Percentiles rank a stretch among this genome's conserved stretches.
These are phyloP conservation scores for Aspergillus incahuasiensis DNA, from an alignment of 495 filamentous ascomycete genomes.

Conservation along the genomic window DNA sequence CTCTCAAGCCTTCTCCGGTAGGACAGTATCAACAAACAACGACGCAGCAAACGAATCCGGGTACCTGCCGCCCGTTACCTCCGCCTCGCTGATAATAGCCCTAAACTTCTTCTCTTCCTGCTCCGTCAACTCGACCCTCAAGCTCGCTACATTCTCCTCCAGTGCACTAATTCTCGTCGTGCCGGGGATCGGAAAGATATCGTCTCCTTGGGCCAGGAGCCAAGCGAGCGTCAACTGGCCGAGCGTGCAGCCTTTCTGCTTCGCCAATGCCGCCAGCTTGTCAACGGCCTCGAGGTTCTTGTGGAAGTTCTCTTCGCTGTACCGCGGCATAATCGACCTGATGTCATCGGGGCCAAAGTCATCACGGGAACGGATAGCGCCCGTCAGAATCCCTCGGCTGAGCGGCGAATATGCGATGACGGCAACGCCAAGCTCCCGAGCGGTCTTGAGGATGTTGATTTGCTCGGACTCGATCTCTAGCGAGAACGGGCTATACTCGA, in stretches of 20 bases:
- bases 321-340: conserved; percentile 4
- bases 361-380: neutral
- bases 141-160: conserved; percentile 52
- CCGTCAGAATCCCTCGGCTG: conserved; percentile 6
- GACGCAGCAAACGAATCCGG: neutral
- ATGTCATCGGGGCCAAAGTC: conserved; percentile 4
- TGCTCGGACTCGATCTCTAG: conserved; percentile 12
- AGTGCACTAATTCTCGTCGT: conserved; percentile 53
- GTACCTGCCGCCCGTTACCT: conserved; percentile 4
- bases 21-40: conserved; percentile 13
- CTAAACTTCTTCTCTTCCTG: conserved; percentile 46
- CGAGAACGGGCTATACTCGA: conserved; percentile 12
- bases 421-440: conserved; percentile 10
- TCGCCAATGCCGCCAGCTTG: conserved; percentile 25
- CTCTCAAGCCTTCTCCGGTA: too few species aligned
- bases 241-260: conserved; percentile 39
- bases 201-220: conserved; percentile 51
- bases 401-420: conserved; percentile 11
- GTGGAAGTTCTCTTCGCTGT: conserved; percentile 1
- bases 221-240: conserved; percentile 51
- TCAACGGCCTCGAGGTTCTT: conserved; percentile 9
- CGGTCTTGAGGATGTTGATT: neutral
- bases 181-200: conserved; percentile 55
- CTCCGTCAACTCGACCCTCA: conserved; percentile 36
- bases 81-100: neutral